Evolutionary conservation across 2,329 filamentous ascomycete genomes (phyloP).

Genomic region (Coniochaeta prunicola): DNA sequence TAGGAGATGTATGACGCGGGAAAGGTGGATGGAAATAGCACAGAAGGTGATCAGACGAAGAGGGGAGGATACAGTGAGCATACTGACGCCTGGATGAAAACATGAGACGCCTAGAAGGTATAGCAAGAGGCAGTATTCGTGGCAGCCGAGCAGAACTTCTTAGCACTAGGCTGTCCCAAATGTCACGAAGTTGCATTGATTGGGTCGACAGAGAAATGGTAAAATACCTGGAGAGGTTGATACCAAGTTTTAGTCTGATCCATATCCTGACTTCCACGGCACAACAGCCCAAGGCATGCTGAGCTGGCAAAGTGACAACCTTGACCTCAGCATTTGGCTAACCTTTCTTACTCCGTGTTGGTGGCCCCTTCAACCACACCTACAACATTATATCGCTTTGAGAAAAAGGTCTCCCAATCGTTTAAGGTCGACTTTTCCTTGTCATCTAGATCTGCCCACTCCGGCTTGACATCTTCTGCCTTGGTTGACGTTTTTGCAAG

Average conservation of each 20-base stretch:
- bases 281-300: neutral
- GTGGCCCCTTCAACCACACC: conserved; percentile 57
- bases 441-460: conserved; percentile 77
- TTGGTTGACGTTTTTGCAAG: conserved; percentile 83
- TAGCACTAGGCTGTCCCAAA: too few species aligned
- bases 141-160: too few species aligned
- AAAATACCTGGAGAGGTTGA: too few species aligned
- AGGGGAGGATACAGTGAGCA: too few species aligned
- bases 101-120: too few species aligned
- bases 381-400: conserved; percentile 90
- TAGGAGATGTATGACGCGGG: too few species aligned
- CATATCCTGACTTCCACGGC: neutral
- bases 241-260: neutral
- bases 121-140: too few species aligned
- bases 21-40: too few species aligned
- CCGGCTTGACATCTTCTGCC: conserved; percentile 69
- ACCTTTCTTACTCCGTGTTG: conserved; percentile 36
- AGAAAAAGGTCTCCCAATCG: conserved; percentile 95
- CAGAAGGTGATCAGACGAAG: too few species aligned
- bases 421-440: conserved; percentile 79
- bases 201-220: too few species aligned
- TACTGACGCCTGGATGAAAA: too few species aligned
- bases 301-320: neutral
- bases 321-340: neutral
- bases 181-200: too few species aligned